Evolutionary conservation across 768 basidiomycete species (phyloP).

Genomic region (Amanita molliuscula): DNA sequence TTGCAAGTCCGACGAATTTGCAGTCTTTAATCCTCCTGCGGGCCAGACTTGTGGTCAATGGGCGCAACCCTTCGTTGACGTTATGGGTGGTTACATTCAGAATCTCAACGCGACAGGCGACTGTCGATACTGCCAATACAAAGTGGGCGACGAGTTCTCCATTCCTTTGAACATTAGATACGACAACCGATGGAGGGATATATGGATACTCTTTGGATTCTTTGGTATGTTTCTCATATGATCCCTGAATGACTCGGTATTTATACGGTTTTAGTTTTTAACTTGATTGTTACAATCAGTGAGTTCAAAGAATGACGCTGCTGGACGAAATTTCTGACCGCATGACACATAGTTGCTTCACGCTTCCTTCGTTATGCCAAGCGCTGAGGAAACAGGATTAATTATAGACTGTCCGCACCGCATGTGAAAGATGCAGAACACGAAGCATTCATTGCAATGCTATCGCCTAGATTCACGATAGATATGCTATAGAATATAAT

Average conservation of each 20-base stretch:
- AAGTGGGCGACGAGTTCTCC: conserved; percentile 62
- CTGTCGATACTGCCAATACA: conserved; percentile 71
- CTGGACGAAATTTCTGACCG: neutral
- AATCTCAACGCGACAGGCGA: conserved; percentile 46
- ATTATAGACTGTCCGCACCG: no score
- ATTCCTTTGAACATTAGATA: conserved; percentile 57
- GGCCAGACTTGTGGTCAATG: conserved; percentile 66
- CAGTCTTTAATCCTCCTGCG: conserved; percentile 58
- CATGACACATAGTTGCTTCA: conserved; percentile 41
- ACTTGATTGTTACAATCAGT: conserved; percentile 49
- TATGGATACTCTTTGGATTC: conserved; percentile 54
- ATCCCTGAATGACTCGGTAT: neutral
- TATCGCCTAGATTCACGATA: no score
- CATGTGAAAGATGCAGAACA: no score
- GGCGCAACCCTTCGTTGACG: conserved; percentile 54
- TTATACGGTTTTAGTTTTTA: conserved; percentile 43
- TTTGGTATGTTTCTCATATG: conserved; percentile 28
- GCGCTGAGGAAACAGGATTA: conserved; percentile 21
- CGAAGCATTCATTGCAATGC: no score
- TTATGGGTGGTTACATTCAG: conserved; percentile 65
- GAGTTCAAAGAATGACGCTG: conserved; percentile 8
- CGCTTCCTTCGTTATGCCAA: conserved; percentile 64
- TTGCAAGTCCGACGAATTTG: conserved; percentile 66
- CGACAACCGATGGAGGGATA: conserved; percentile 59
- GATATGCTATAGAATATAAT: no score